phyloP scores from a whole-genome alignment of 768 basidiomycete species.

The Trametes cingulata region DNA sequence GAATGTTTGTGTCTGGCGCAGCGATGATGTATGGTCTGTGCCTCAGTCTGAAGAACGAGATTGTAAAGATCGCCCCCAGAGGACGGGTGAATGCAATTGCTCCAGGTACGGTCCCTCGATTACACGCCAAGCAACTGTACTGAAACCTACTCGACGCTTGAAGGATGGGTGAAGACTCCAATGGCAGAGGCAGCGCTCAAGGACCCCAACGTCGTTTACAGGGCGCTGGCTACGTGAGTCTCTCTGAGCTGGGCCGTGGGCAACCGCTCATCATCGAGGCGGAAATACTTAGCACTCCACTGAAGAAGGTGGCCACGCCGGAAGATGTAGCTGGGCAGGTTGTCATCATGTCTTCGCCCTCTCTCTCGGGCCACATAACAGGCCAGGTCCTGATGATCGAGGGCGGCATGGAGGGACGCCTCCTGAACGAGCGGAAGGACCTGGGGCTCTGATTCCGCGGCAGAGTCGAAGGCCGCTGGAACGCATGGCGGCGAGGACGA shows the following conservation, averaged over 20 bases:
- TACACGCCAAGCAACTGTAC: background rate
- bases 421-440: slow-evolving; percentile 46
- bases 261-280: background rate
- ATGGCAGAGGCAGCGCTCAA: slow-evolving; percentile 61
- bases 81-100: slow-evolving; percentile 72
- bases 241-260: background rate
- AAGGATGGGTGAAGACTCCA: slow-evolving; percentile 53
- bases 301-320: slow-evolving; percentile 66
- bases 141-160: background rate
- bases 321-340: slow-evolving; percentile 68
- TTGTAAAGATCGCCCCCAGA: slow-evolving; percentile 69
- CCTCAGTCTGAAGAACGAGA: slow-evolving; percentile 74
- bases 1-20: slow-evolving; percentile 24
- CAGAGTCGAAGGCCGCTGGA: background rate
- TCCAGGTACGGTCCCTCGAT: slow-evolving; percentile 51
- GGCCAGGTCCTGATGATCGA: slow-evolving; percentile 72
- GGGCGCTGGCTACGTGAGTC: slow-evolving; percentile 67
- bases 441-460: slow-evolving; percentile 16
- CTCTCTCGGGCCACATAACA: slow-evolving; percentile 67
- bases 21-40: slow-evolving; percentile 76
- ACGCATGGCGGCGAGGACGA: too few species aligned
- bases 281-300: slow-evolving; percentile 51
- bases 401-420: slow-evolving; percentile 79
- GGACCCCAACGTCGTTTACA: slow-evolving; percentile 54
- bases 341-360: slow-evolving; percentile 56